Conservation (phyloP, 2,329 filamentous ascomycete genomes). For the Colletotrichum noveboracense region DNA sequence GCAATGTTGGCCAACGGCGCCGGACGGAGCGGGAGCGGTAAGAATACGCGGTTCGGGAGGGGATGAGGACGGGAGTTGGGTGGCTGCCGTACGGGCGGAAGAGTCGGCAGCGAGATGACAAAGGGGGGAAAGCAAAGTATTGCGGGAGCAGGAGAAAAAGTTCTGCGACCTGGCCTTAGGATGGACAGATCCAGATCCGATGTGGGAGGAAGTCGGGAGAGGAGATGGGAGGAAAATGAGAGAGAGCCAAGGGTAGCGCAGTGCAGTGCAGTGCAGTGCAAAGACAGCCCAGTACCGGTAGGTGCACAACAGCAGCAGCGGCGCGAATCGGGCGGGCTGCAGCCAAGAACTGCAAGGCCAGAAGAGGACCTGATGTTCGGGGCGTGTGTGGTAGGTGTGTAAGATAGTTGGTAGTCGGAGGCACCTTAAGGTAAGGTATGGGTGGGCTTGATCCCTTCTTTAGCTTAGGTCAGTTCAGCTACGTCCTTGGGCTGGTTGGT, state of each 20-base stretch:
- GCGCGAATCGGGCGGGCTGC: not conserved
- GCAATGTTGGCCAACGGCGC: conserved; percentile 3
- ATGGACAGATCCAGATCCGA: conserved; percentile 5
- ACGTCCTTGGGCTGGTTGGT: not conserved
- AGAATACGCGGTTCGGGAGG: not conserved
- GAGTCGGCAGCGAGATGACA: not conserved
- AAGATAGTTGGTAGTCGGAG: not conserved
- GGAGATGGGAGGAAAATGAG: conserved; percentile 4
- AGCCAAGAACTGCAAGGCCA: not conserved
- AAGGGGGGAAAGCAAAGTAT: not conserved
- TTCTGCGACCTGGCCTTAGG: not conserved
- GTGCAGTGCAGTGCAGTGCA: not conserved
- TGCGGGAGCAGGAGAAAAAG: not conserved
- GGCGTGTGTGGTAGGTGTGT: not conserved
- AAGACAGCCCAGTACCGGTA: not conserved
- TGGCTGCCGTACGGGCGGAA: not conserved
- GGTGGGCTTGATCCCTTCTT: not conserved
- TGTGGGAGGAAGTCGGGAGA: conserved; percentile 14
- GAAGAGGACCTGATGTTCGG: not conserved
- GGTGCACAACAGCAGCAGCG: not conserved
- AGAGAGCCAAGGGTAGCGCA: not conserved
- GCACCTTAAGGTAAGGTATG: not conserved
- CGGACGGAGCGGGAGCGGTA: conserved; percentile 5
- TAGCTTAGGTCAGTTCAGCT: not conserved
- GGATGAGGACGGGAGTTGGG: not conserved